Evolutionary conservation across 2,329 filamentous ascomycete species (phyloP), one percentile per base, ranked within the genome.

Genomic region (Epichloe hybrida): DNA sequence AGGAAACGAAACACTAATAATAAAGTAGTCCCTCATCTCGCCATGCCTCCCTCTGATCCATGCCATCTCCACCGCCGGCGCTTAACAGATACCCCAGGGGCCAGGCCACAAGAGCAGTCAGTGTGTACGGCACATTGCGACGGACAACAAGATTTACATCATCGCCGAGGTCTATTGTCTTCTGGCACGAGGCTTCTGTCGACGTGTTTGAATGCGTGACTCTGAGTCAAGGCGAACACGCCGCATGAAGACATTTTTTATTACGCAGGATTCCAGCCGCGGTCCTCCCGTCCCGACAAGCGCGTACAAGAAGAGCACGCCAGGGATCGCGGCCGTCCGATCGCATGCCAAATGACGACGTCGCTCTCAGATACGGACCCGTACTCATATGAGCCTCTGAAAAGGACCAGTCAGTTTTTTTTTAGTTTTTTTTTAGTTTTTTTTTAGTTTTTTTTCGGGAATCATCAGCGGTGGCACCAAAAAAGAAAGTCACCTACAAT

Each of bases 1-100:
- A 50, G 48, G 51, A 46, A 50, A 40, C 48, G 51, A 53, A 48
- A 48, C 34, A 41, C 43, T 46, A 44, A 31, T 46, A 44, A 31
- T 31, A 11, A 31, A 31, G 21, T 20, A 42, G 21, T 42, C 39
- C 35, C 17, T 46, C 42, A 13, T 46, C 34, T 41, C 34, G 6
- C 45, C 15, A 38, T 17, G 43, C 23, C 38, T 51, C 49, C 46
- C 46, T 52, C 46, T 15, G 23, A 42, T 37, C 23, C 48, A 50
- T 27, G 48, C 7, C 23, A 23, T 44, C 41, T 45, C 41, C 49
- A 46, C 12, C 36, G 17, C n/a, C 42, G 36, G 42, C 43, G 42
- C 42, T 48, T 48, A 31, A 31, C 36, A 40, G 4, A n/a, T 13
- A 44, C 21, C 23, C 23, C 23, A 7, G 23, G 23, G 23, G n/a